Percentiles rank a stretch among this genome's conserved stretches.
Evolutionary conservation across 2,329 filamentous ascomycete species (phyloP).

Genomic region (Arthrobotrys conoides): DNA sequence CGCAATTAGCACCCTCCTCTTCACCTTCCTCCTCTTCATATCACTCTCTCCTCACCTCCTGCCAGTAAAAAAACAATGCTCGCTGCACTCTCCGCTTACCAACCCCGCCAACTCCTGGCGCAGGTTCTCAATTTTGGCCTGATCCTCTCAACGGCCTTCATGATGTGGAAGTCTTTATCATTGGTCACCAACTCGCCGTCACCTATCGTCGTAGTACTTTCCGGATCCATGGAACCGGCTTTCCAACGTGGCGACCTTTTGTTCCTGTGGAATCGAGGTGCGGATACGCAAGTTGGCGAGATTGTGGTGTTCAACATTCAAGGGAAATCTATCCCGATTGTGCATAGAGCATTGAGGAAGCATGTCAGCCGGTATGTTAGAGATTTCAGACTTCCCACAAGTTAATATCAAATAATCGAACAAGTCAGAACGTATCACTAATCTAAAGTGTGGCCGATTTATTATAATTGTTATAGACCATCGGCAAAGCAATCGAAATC

Average conservation of each 20-base stretch:
- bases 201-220: constrained; percentile 86
- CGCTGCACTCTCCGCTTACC: constrained; percentile 75
- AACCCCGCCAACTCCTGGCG: constrained; percentile 83
- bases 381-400: not conserved
- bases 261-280: constrained; percentile 81
- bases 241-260: constrained; percentile 84
- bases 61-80: constrained; percentile 71
- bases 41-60: too few relatives aligned
- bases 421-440: not conserved
- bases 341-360: constrained; percentile 87
- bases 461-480: constrained; percentile 62
- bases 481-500: constrained; percentile 28
- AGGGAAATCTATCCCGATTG: constrained; percentile 97
- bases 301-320: constrained; percentile 86
- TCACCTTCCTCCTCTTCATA: not conserved
- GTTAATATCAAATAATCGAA: not conserved
- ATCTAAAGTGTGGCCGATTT: not conserved
- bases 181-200: constrained; percentile 81
- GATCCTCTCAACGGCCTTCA: constrained; percentile 90
- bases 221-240: constrained; percentile 86
- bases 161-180: constrained; percentile 93
- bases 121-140: constrained; percentile 92
- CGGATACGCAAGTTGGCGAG: constrained; percentile 77
- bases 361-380: constrained; percentile 73
- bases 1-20: not conserved